Base-by-base conservation (phyloP, 23 red algal genomes). In the Gracilariopsis chorda region DNA sequence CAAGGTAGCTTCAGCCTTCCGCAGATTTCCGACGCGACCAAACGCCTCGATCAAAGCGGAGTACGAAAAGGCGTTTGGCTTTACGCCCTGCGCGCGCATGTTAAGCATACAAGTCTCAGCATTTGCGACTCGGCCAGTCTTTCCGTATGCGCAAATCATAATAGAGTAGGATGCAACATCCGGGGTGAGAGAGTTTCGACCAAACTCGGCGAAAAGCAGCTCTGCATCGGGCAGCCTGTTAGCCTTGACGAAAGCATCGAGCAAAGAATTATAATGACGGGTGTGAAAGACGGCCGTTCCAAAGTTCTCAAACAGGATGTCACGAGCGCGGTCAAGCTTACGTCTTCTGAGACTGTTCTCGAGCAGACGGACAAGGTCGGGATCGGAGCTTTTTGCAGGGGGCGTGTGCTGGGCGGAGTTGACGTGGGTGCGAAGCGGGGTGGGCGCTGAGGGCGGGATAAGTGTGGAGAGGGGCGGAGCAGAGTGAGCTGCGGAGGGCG, bases 21-120 rank as follows among this genome's bases (percentile, higher is more conserved):
- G 78, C 75, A 93, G 25, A 24, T 81, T 48, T 36, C 92, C 92
- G 23, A 65, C 79, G 28, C 88, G 76, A 29, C 92, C 90, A 45
- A 96, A 86, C 19, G 96, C 92, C 74, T 95, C 96, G 75, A 98
- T 93, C 20, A 98, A 20, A 11, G 96, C 96, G 14, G 93, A 95
- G 78, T 89, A 98, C 2, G 96, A 95, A 70, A 96, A 98, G 51
- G 94, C 90, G 65, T 98, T 98, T 25, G 96, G 93, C 44, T 82
- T 55, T 16, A 93, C 95, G 48, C 49, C 59, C 19, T 90, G 51
- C 24, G 20, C 24, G 23, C 70, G 41, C 95, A 97, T 97, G 25
- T 58, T 45, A 33, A 73, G 30, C 80, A 93, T 94, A 47, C 73
- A 79, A 1, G 45, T 49, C 42, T 91, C 85, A 3, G 95, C 95